A percentile compares a stretch with the other conserved stretches of the same genome.
These are phyloP conservation scores for Cystoisospora suis DNA, from an alignment of 169 alveolate species.

Conservation along the genomic window DNA sequence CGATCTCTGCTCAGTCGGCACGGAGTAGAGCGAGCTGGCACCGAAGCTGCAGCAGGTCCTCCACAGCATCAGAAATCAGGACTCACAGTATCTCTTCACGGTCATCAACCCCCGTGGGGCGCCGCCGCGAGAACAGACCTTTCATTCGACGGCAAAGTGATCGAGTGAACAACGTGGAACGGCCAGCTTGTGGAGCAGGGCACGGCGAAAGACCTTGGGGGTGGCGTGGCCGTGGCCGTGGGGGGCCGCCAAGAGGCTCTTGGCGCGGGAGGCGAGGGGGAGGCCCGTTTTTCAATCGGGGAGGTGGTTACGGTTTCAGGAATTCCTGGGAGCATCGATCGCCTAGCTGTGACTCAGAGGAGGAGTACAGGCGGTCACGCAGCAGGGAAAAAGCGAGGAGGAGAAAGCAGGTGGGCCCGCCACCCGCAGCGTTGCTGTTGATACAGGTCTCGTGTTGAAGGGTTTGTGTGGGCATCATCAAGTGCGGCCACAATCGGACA, in stretches of 20 bases:
- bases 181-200: background rate
- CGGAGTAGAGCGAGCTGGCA: too few relatives aligned
- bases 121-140: too few relatives aligned
- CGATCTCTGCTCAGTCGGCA: too few relatives aligned
- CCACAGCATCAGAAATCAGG: too few relatives aligned
- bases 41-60: too few relatives aligned
- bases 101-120: too few relatives aligned
- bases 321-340: background rate
- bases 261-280: conserved; percentile 6
- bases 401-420: conserved; percentile 21
- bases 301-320: background rate
- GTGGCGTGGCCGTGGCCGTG: conserved; percentile 14
- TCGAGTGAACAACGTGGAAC: too few relatives aligned
- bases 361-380: conserved; percentile 59
- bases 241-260: background rate
- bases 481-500: too few relatives aligned
- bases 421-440: background rate
- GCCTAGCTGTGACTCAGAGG: conserved; percentile 48
- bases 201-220: conserved; percentile 6
- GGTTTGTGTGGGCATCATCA: too few relatives aligned
- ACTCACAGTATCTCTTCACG: too few relatives aligned
- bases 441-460: too few relatives aligned
- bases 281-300: background rate
- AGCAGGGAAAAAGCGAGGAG: conserved; percentile 47
- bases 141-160: too few relatives aligned